Evolutionary conservation across 1,284 basidiomycete species (phyloP), one percentile per base, ranked within the genome.

Genomic region (Pseudozyma pruni): DNA sequence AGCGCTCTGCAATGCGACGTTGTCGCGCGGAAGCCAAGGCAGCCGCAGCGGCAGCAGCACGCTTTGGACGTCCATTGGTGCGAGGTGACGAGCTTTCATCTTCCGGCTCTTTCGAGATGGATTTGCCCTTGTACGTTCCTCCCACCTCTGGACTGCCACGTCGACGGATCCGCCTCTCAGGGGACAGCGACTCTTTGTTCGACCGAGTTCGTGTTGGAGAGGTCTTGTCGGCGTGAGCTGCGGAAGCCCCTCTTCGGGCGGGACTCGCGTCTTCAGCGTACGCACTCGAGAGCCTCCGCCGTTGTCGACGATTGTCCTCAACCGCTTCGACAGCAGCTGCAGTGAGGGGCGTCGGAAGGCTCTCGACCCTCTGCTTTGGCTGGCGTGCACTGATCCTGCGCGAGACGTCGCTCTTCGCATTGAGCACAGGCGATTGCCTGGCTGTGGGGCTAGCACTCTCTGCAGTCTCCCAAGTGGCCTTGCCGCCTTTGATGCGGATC

Each of bases 321-420:
- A 41, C 62, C 3, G 50, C 55, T 20, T 54, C 51, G 10, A 66
- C 55, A 17, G 55, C 55, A 10, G 55, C 62, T 33, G 55, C 51
- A 2, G 62, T 66, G 13, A 66, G 42, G 0, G 62, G 62, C 7
- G 46, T 57, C 1, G 62, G 62, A 0, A 66, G 43, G 25, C 50
- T 66, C 13, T 66, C 62, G 29, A 66, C 38, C 31, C 55, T 40
- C 8, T 66, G 62, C 47, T 66, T 66, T 14, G 62, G 62, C n/a
- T 66, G 62, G 6, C 62, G 55, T 13, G 50, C 20, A 31, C 62
- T 66, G 29, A 46, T 27, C 29, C 62, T 54, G 11, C 55, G 44
- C 22, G 55, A 50, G 1, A 20, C 22, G 14, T 53, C 41, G 13
- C 22, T 34, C 19, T 42, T 43, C 3, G 42, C 52, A 4, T 17